Evolutionary conservation across 179 eudicot species (phyloP), one percentile per base, ranked within the genome.

Genomic region (Patellifolia procumbens): DNA sequence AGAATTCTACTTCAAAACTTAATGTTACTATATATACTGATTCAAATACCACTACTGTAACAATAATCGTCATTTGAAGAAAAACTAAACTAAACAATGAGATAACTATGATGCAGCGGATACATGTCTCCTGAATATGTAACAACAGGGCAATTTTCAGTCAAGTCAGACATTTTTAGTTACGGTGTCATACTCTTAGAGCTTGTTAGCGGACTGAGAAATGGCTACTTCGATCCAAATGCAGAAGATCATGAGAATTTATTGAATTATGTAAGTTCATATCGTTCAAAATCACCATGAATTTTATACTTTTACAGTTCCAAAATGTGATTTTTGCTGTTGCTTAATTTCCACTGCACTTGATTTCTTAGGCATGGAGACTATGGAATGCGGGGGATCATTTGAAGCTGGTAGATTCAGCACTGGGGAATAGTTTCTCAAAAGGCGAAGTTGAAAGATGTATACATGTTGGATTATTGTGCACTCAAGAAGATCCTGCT

Each of bases 401-500:
- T 28, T 59, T 51, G 66, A 72, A 74, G 31, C 39, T 87, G 31
- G 77, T 85, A 5, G 86, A 85, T 77, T 51, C 82, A 5, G 62
- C 77, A 34, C 10, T 83, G 24, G 61, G 75, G 24, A 68, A 52
- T 59, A 68, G 65, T n/a, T 78, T 62, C 29, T 73, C 82, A 1
- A 46, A 29, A 67, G 32, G 10, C 2, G 86, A 84, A 59, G 73
- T 81, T 22, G 82, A 78, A 63, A 85, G 86, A 81, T 87, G 87
- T 67, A 76, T 87, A 60, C 88, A 83, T 58, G 79, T 87, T 1
- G 88, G 83, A 2, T 55, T 87, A 52, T 35, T 87, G 69, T 87
- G 89, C 65, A 71, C 81, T 56, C 86, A 87, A 83, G 85, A 81
- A 42, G 85, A 84, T 68, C 73, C 77, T 1, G 65, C 55, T 9